These are phyloP conservation scores for Thelonectria rubi DNA, from an alignment of 2,329 filamentous ascomycete genomes.

Conservation along the genomic window DNA sequence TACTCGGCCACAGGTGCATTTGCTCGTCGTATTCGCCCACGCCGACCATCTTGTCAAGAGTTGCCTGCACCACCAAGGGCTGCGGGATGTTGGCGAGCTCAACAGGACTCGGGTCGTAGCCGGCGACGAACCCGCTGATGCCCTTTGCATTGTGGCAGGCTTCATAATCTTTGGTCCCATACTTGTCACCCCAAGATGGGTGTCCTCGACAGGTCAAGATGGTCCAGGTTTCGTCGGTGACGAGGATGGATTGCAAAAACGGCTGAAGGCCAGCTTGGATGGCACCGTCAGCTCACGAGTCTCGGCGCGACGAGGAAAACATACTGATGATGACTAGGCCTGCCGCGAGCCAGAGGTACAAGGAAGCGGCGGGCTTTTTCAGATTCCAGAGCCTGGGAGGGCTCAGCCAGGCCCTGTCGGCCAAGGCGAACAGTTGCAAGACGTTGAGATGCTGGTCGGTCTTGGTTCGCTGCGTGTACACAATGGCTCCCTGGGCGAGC, in stretches of 20 bases:
- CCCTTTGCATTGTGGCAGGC: background rate
- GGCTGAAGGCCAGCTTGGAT: conserved; percentile 22
- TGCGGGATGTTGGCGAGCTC: background rate
- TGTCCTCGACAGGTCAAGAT: conserved; percentile 14
- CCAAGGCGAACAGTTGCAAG: conserved; percentile 21
- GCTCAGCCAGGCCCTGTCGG: conserved; percentile 24
- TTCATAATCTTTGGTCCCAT: background rate
- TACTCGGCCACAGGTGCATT: conserved; percentile 12
- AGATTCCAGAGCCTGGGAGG: background rate
- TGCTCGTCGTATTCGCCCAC: conserved; percentile 3
- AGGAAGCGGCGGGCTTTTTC: background rate
- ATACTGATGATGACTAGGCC: conserved; percentile 26
- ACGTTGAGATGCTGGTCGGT: conserved; percentile 13
- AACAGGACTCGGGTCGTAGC: conserved; percentile 16
- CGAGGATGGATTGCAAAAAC: conserved; percentile 6
- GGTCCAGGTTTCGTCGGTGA: conserved; percentile 16
- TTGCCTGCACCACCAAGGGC: conserved; percentile 1
- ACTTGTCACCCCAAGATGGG: background rate
- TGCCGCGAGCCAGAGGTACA: conserved; percentile 16
- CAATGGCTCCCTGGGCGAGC: conserved; percentile 25
- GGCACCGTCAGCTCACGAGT: conserved; percentile 7
- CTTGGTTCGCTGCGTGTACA: conserved; percentile 26
- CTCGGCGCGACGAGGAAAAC: background rate
- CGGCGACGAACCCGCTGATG: background rate
- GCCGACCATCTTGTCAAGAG: conserved; percentile 5